Base-by-base conservation (phyloP, 345 rosid genomes). In the Noccaea bulbosa region DNA sequence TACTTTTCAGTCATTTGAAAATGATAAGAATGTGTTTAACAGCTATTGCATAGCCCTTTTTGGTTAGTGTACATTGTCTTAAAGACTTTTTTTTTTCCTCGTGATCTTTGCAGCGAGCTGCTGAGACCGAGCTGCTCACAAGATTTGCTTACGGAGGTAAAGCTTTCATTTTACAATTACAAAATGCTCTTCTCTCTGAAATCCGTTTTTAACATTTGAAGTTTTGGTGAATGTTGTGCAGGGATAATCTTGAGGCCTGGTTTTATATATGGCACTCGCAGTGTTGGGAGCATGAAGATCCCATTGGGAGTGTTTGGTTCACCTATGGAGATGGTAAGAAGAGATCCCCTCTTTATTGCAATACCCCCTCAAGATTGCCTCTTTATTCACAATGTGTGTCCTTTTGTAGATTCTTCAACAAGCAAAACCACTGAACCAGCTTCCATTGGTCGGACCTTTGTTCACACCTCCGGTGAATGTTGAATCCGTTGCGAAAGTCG, bases 191-290 rank as follows among this genome's bases (percentile, higher is more conserved):
- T 34, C 51, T 47, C 39, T 57, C 34, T 30, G 69, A 45, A 10
- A 24, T 11, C 24, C 1, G 0, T 4, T 17, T 47, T 6, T 40
- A 9, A 57, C 40, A 27, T 16, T 17, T 57, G 11, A 54, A 17
- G 15, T 9, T 54, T 69, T 62, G 34, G 54, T 32, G 54, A 48
- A 39, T 56, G 47, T 48, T 75, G 51, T 62, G 65, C 87, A 91
- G 99, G 98, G 14, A 84, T 94, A 72, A 84, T 94, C 58, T 75
- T 92, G 81, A 86, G 97, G 75, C 99, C 99, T 17, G 99, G 99
- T 62, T 94, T 92, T 72, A 94, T 94, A 47, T 78, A 92, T 46
- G 99, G 99, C 67, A 89, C 96, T 62, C 98, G 98, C 20, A 78
- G 57, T 20, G 90, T 94, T 73, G 91, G 98, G 46, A 84, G 82